A percentile compares a stretch with the other conserved stretches of the same genome.
Conservation (phyloP, 1,284 basidiomycete species). For the Peniophora sp. region DNA sequence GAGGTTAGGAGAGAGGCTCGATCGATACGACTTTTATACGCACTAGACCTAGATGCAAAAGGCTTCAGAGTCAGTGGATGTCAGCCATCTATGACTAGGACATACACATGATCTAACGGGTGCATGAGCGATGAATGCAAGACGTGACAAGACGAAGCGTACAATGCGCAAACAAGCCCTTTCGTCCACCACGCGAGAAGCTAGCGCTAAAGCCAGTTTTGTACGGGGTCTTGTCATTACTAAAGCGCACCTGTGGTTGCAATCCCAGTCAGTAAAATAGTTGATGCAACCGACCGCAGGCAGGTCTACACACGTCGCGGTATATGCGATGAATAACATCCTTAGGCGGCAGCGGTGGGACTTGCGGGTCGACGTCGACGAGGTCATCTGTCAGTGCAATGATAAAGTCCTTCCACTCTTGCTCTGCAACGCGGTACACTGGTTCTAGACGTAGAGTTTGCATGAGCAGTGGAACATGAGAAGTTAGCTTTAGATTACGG, state of each 20-base stretch:
- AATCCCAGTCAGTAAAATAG: not conserved
- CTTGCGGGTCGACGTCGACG: conserved; percentile 66
- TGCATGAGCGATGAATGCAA: not conserved
- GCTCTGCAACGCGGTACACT: conserved; percentile 74
- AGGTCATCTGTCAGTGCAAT: conserved; percentile 61
- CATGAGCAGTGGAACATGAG: conserved; percentile 53
- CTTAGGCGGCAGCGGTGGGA: conserved; percentile 80
- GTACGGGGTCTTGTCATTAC: conserved; percentile 91
- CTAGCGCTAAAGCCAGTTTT: conserved; percentile 73
- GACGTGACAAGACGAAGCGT: conserved; percentile 23
- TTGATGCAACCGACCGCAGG: too few species aligned
- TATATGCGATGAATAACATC: conserved; percentile 84
- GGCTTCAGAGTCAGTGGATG: not conserved
- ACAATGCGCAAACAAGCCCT: conserved; percentile 75
- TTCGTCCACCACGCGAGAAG: conserved; percentile 73
- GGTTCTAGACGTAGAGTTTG: conserved; percentile 45
- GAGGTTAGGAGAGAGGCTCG: not conserved
- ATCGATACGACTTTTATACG: not conserved
- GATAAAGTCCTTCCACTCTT: conserved; percentile 83
- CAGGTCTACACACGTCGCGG: conserved; percentile 52
- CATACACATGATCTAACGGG: conserved; percentile 37
- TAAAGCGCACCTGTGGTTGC: conserved; percentile 73
- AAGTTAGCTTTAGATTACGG: conserved; percentile 11
- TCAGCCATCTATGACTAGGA: conserved; percentile 2
- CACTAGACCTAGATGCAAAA: conserved; percentile 4